These are phyloP conservation scores for Moesziomyces sp. DNA, from an alignment of 1,284 basidiomycete genomes.

Conservation along the genomic window DNA sequence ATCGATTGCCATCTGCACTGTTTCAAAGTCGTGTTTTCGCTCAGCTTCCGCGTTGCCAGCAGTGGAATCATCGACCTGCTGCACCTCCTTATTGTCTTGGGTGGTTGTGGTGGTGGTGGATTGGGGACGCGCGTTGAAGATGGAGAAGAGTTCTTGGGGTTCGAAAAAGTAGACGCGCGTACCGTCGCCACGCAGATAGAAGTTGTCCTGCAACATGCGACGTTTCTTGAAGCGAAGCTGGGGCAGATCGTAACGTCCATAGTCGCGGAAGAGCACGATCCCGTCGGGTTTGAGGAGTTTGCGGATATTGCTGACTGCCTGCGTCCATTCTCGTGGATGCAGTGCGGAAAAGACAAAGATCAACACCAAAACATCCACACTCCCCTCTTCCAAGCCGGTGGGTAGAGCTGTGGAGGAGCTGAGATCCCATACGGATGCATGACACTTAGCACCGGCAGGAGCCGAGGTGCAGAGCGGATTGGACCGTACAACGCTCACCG, in stretches of 20 bases:
- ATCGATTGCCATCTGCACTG: conserved; percentile 64
- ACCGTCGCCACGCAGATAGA: conserved; percentile 81
- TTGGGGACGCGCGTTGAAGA: conserved; percentile 57
- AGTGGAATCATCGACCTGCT: neutral
- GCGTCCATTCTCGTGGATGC: conserved; percentile 90
- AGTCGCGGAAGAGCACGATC: conserved; percentile 86
- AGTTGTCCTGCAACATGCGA: conserved; percentile 87
- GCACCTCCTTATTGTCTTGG: neutral
- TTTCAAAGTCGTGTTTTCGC: conserved; percentile 42
- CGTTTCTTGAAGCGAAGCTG: conserved; percentile 91
- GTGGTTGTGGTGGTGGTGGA: conserved; percentile 12
- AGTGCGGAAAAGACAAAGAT: conserved; percentile 95
- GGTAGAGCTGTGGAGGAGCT: conserved; percentile 68
- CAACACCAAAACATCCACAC: conserved; percentile 87
- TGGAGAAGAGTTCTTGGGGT: conserved; percentile 55
- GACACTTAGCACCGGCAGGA: conserved; percentile 70
- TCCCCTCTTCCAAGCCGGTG: conserved; percentile 66
- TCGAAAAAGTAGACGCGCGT: conserved; percentile 74
- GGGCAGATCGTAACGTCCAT: conserved; percentile 87
- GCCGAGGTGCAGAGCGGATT: conserved; percentile 38
- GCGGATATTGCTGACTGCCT: conserved; percentile 83
- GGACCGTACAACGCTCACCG: conserved; percentile 85
- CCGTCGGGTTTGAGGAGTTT: conserved; percentile 87
- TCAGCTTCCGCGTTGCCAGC: neutral
- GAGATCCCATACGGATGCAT: conserved; percentile 90